Percentiles rank a stretch among this genome's conserved stretches.
These are phyloP conservation scores for Aspergillus unguis DNA, from an alignment of 2,329 filamentous ascomycete species.

Conservation along the genomic window DNA sequence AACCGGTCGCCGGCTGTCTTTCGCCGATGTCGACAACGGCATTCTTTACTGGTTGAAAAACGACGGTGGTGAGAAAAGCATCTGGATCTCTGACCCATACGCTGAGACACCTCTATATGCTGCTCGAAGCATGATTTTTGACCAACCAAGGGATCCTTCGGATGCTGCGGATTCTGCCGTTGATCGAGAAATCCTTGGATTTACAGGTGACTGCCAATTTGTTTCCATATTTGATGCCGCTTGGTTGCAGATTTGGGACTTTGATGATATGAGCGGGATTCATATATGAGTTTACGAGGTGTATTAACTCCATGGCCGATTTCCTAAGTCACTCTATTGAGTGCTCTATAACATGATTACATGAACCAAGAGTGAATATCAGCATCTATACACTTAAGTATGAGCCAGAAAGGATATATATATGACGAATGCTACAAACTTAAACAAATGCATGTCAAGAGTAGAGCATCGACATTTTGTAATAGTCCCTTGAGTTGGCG, in stretches of 20 bases:
- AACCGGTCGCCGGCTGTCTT: slow-evolving; percentile 7
- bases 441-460: too few species aligned
- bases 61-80: slow-evolving; percentile 15
- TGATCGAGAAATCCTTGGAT: slow-evolving; percentile 1
- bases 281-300: too few species aligned
- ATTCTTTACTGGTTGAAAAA: slow-evolving; percentile 21
- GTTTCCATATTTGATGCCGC: slow-evolving; percentile 16
- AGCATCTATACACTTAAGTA: too few species aligned
- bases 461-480: too few species aligned
- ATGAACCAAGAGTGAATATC: too few species aligned
- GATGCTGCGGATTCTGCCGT: background rate
- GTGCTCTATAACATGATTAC: too few species aligned
- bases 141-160: slow-evolving; percentile 12
- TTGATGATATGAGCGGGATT: slow-evolving; percentile 12
- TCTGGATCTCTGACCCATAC: slow-evolving; percentile 20
- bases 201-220: slow-evolving; percentile 21
- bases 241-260: slow-evolving; percentile 24
- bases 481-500: too few species aligned
- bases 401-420: too few species aligned
- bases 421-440: too few species aligned
- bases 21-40: slow-evolving; percentile 12
- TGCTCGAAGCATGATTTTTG: slow-evolving; percentile 12
- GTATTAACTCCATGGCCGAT: too few species aligned
- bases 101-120: slow-evolving; percentile 11
- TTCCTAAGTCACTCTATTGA: too few species aligned